A percentile compares a stretch with the other conserved stretches of the same genome.
Conservation (phyloP, 2,329 filamentous ascomycete genomes). For the Cytospora paraplurivora region DNA sequence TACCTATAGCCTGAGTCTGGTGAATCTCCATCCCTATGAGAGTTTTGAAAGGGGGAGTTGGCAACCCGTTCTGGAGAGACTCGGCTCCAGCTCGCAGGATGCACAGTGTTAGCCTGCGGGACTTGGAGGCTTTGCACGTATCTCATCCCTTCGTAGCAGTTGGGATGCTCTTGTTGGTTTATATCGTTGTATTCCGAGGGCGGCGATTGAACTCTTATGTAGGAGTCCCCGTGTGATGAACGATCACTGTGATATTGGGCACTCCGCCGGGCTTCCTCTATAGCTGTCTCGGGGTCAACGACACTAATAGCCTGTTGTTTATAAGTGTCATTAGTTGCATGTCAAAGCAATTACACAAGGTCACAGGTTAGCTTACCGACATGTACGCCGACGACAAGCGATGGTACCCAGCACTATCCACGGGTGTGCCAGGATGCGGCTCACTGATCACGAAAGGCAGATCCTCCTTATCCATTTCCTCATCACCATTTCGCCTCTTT, state of each 20-base stretch:
- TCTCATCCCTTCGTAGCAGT: neutral
- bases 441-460: constrained; percentile 18
- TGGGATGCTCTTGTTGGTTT: neutral
- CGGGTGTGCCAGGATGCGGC: constrained; percentile 7
- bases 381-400: constrained; percentile 10
- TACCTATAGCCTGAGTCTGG: neutral
- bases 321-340: constrained; percentile 1
- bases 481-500: constrained; percentile 24
- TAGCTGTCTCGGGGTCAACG: constrained; percentile 11
- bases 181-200: neutral
- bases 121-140: neutral
- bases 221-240: neutral
- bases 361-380: constrained; percentile 16
- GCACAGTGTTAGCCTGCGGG: neutral
- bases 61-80: neutral
- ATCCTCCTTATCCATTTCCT: constrained; percentile 24
- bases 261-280: constrained; percentile 7
- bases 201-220: neutral
- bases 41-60: neutral
- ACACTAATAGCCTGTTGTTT: constrained; percentile 13
- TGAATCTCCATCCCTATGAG: neutral
- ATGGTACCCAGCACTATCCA: constrained; percentile 6
- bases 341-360: too few species aligned
- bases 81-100: constrained; percentile 3
- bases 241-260: constrained; percentile 5